Percentiles rank a stretch among this genome's conserved stretches.
Evolutionary conservation across 441 rosid species (phyloP).

Genomic region (Populus hybrid): DNA sequence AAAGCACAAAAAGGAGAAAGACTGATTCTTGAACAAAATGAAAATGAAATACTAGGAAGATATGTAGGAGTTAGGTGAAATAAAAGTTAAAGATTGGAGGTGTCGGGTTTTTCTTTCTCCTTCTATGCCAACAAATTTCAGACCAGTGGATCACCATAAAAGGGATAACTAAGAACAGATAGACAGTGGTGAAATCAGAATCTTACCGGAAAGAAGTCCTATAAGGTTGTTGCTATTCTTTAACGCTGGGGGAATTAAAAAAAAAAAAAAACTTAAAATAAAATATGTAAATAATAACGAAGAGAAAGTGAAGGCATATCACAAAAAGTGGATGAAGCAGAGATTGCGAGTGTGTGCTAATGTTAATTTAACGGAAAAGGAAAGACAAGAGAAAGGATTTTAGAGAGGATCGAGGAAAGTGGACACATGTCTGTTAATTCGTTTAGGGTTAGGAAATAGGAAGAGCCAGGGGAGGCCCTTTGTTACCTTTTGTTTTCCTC

Average conservation of each 20-base stretch:
- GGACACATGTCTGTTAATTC: conserved; percentile 32
- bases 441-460: neutral
- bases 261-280: no score
- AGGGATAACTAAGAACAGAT: conserved; percentile 14
- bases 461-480: neutral
- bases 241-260: conserved; percentile 10
- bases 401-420: conserved; percentile 23
- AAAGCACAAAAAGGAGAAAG: neutral
- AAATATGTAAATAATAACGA: neutral
- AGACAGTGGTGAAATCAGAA: neutral
- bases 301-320: neutral
- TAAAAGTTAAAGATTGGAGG: neutral
- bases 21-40: neutral
- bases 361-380: neutral
- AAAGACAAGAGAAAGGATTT: conserved; percentile 16
- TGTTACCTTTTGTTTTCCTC: neutral
- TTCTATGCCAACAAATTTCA: conserved; percentile 36
- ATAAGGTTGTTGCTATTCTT: conserved; percentile 9
- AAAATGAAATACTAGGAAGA: neutral
- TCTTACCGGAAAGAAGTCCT: conserved; percentile 22
- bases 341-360: conserved; percentile 5
- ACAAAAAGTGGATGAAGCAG: neutral
- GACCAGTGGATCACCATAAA: conserved; percentile 37
- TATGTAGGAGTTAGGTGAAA: neutral
- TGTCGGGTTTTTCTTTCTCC: conserved; percentile 16